Percentiles rank a stretch among this genome's conserved stretches.
phyloP scores from a whole-genome alignment of 495 filamentous ascomycete genomes.

The Polyplosphaeria fusca region DNA sequence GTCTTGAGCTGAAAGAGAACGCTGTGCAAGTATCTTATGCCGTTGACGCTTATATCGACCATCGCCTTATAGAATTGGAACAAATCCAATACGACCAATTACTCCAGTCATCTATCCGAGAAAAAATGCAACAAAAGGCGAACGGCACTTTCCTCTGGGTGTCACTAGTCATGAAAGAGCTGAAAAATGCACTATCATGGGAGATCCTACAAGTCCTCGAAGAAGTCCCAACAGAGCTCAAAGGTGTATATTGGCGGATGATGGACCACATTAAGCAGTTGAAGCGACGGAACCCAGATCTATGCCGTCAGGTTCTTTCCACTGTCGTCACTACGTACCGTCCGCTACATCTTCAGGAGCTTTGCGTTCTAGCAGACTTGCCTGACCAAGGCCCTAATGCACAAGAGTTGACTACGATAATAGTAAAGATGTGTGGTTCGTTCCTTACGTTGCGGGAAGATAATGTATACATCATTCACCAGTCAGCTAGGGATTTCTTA shows the following conservation, averaged over 20 bases:
- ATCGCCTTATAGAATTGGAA: constrained; percentile 30
- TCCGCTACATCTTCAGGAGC: background rate
- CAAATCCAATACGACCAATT: constrained; percentile 16
- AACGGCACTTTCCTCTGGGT: too few relatives aligned
- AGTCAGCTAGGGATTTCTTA: background rate
- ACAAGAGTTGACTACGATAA: constrained; percentile 3
- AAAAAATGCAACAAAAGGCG: constrained; percentile 31
- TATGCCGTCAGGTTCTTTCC: background rate
- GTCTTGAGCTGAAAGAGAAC: too few relatives aligned
- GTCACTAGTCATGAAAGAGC: constrained; percentile 34
- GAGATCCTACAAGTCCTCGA: constrained; percentile 3
- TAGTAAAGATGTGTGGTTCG: constrained; percentile 13
- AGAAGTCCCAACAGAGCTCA: constrained; percentile 32
- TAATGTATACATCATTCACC: too few relatives aligned
- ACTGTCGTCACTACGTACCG: background rate
- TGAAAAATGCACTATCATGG: constrained; percentile 2
- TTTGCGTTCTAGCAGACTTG: background rate
- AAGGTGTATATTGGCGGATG: constrained; percentile 36
- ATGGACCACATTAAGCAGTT: constrained; percentile 33
- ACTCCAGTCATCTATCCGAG: constrained; percentile 10
- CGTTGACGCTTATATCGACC: constrained; percentile 37
- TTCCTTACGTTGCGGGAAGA: background rate
- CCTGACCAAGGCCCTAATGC: constrained; percentile 22
- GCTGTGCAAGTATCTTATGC: constrained; percentile 12
- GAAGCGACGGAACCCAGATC: too few relatives aligned